Base-by-base conservation (phyloP, 2,329 filamentous ascomycete genomes). In the Golovinomyces cichoracearum region DNA sequence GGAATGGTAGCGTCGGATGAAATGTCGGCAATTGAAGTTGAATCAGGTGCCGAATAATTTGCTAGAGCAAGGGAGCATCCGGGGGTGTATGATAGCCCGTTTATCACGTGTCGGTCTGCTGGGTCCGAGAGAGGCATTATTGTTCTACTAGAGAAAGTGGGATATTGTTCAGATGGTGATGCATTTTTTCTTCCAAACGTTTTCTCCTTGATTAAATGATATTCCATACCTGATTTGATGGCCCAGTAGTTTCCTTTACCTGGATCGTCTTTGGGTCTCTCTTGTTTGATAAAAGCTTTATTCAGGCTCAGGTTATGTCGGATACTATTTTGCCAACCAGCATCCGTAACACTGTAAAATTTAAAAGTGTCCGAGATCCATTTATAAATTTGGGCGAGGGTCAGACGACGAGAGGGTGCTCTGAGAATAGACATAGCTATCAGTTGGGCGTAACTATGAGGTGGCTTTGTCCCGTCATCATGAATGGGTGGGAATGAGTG, bases 311-410 rank as follows among this genome's bases (percentile, higher is more conserved):
- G 75, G 57, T 98, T 98, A 64, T 98, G 90, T 29, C 90, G 81
- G 62, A 98, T 98, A 66, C 90, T 95, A 64, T 98, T 98, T 64
- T 95, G 88, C 90, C 90, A 98, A 53, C 90, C 88, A 10, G 82
- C 77, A 57, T 94, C 85, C 49, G 78, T 74, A 40, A 76, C 73
- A 56, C 74, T 78, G 67, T 95, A 98, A 64, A 88, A 94, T 4
- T 74, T 78, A 62, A 82, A 95, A 17, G 80, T 86, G 61, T 92
- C 83, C n/a, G 84, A 92, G 57, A 98, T 95, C 88, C 90, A 98
- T 61, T 93, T 93, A 71, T 95, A 98, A 56, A 98, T 98, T 63
- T 94, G 85, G 23, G 85, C 78, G 17, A 98, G 71, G 0, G 90
- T 95, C 53, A 95, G 70, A 48, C 83, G 80, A 51, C 85, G 78